These are phyloP conservation scores for Fusarium sp. DNA, from an alignment of 2,329 filamentous ascomycete species.

Conservation along the genomic window DNA sequence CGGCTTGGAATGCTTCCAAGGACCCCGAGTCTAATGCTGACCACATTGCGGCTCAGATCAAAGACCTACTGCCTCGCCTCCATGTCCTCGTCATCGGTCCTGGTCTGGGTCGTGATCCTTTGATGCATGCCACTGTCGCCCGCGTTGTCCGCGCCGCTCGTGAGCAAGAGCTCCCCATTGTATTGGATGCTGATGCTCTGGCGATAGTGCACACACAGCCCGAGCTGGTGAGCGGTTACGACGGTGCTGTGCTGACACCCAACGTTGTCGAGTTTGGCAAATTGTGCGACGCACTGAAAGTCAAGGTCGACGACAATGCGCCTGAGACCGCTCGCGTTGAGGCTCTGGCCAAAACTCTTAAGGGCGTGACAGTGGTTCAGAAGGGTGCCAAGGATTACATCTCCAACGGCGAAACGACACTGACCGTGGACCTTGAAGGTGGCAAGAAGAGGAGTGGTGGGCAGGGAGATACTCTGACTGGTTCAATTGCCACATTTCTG, in stretches of 20 bases:
- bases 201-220: constrained; percentile 80
- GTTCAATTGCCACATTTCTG: constrained; percentile 86
- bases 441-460: constrained; percentile 92
- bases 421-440: constrained; percentile 80
- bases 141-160: constrained; percentile 83
- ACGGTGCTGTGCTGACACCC: constrained; percentile 87
- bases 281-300: constrained; percentile 77
- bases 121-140: constrained; percentile 89
- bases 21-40: constrained; percentile 64
- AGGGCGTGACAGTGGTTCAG: constrained; percentile 89
- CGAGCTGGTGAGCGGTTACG: constrained; percentile 81
- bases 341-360: constrained; percentile 77
- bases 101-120: constrained; percentile 85
- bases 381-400: constrained; percentile 88
- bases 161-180: constrained; percentile 77
- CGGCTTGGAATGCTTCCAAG: constrained; percentile 44
- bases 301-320: constrained; percentile 62
- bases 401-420: constrained; percentile 79
- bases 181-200: constrained; percentile 92
- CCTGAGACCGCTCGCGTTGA: constrained; percentile 64
- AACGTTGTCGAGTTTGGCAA: constrained; percentile 94
- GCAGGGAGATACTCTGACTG: constrained; percentile 95
- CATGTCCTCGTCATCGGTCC: constrained; percentile 95
- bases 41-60: constrained; percentile 73
- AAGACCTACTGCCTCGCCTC: constrained; percentile 84